Percentiles rank a stretch among this genome's conserved stretches.
Conservation (phyloP, 495 filamentous ascomycete genomes). For the Aspergillus taichungensis region DNA sequence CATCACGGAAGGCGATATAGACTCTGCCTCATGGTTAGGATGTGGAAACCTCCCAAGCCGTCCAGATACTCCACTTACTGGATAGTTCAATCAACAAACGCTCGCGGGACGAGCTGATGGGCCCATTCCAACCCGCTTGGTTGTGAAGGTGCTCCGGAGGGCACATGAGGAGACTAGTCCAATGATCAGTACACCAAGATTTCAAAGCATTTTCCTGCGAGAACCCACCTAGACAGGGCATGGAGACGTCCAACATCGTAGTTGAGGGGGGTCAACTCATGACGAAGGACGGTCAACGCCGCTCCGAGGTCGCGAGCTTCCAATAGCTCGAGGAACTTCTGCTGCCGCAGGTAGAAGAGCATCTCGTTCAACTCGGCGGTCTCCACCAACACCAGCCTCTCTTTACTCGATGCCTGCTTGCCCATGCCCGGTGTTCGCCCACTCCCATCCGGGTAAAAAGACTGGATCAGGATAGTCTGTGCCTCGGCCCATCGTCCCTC, state of each 20-base stretch:
- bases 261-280: constrained; percentile 81
- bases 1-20: constrained; percentile 96
- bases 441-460: constrained; percentile 40
- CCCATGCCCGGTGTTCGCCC: constrained; percentile 34
- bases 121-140: constrained; percentile 86
- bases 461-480: constrained; percentile 67
- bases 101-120: constrained; percentile 66
- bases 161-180: constrained; percentile 74
- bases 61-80: constrained; percentile 42
- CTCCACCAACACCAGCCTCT: constrained; percentile 43
- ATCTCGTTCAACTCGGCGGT: constrained; percentile 51
- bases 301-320: constrained; percentile 62
- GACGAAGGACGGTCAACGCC: constrained; percentile 72
- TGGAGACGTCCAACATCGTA: constrained; percentile 69
- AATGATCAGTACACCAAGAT: constrained; percentile 6
- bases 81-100: constrained; percentile 73
- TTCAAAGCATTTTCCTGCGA: neutral
- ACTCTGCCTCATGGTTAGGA: constrained; percentile 42
- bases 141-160: constrained; percentile 66
- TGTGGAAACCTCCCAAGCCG: neutral
- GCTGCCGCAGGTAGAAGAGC: constrained; percentile 76
- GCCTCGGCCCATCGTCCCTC: constrained; percentile 78
- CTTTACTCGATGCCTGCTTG: constrained; percentile 19
- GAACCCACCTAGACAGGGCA: constrained; percentile 65
- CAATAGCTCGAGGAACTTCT: constrained; percentile 91